These are phyloP conservation scores for Rhizopus delemar DNA, from an alignment of 371 early-diverging fungal genomes.

Conservation along the genomic window DNA sequence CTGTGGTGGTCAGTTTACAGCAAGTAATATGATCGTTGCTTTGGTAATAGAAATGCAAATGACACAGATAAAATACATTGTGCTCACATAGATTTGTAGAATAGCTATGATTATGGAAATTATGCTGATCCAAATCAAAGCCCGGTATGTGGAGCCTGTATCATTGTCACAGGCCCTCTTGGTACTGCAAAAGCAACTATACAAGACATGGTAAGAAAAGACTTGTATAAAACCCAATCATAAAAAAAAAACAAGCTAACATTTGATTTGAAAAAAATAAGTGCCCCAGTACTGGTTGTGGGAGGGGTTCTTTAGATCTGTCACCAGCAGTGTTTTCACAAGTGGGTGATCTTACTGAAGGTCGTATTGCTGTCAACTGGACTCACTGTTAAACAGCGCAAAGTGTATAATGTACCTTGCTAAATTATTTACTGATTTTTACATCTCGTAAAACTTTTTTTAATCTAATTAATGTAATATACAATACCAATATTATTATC, in stretches of 20 bases:
- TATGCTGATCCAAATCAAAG: slow-evolving; percentile 45
- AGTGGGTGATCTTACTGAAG: slow-evolving; percentile 36
- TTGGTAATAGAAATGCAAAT: slow-evolving; percentile 31
- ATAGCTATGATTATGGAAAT: slow-evolving; percentile 42
- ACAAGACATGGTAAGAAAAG: slow-evolving; percentile 42
- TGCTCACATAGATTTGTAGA: slow-evolving; percentile 19
- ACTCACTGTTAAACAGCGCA: slow-evolving; percentile 30
- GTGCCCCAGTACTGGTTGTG: slow-evolving; percentile 44
- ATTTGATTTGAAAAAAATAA: slow-evolving; percentile 15
- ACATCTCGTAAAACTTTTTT: too few species aligned
- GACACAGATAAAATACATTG: background rate
- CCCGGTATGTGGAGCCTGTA: slow-evolving; percentile 48
- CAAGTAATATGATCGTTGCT: slow-evolving; percentile 43
- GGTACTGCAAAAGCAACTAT: slow-evolving; percentile 44
- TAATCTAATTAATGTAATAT: too few species aligned
- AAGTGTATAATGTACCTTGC: too few species aligned
- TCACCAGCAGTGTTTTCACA: slow-evolving; percentile 45
- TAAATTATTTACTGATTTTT: too few species aligned
- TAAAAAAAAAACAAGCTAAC: background rate
- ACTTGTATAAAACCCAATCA: background rate
- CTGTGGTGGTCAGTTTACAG: slow-evolving; percentile 42
- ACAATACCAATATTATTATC: too few species aligned
- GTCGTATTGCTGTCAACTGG: slow-evolving; percentile 48
- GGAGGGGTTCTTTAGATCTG: slow-evolving; percentile 46
- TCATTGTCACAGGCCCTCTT: slow-evolving; percentile 38